Evolutionary conservation across 2,329 filamentous ascomycete species (phyloP), one percentile per base, ranked within the genome.

Genomic region (Didymellaceae sp.): DNA sequence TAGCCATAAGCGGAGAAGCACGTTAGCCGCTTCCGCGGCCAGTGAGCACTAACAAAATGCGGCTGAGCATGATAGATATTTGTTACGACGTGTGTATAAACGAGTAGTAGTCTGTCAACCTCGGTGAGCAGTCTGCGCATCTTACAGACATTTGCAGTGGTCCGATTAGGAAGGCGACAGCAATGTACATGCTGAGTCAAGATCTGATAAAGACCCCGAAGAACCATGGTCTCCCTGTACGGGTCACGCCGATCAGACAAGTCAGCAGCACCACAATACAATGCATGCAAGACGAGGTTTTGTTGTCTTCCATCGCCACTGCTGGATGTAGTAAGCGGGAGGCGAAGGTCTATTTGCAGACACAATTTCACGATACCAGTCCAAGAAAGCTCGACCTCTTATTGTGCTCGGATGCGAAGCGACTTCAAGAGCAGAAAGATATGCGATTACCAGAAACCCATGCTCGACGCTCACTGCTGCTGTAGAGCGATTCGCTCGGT

Each of bases 401-500:
- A 14, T 6, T 34, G 14, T 46, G 34, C 34, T 42, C 38, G 31
- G 31, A 8, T 26, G 17, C 13, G 2, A 33, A 33, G 39, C 34
- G 22, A 21, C 22, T 18, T n/a, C 25, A 10, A 14, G 32, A 40
- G 33, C 9, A 49, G 46, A 16, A 39, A 21, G 41, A 40, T 40
- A 28, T 4, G 22, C 35, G 17, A 10, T 13, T 6, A 17, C 28
- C 9, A 2, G 26, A 1, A n/a, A n/a, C 17, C n/a, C 40, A 21
- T 20, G 17, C 28, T 32, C 18, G 34, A 45, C 16, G 16, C 20
- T 28, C 1, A 17, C 3, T 4, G 3, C 6, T 28, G 5, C 20
- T 18, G 31, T 8, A 24, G 14, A 7, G 24, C 38, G 21, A 56
- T 58, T 59, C 35, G 57, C 32, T 49, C 62, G 60, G 60, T 50